A percentile compares a stretch with the other conserved stretches of the same genome.
phyloP scores from a whole-genome alignment of 164 flowering plant species.

The Chimonanthus praecox region DNA sequence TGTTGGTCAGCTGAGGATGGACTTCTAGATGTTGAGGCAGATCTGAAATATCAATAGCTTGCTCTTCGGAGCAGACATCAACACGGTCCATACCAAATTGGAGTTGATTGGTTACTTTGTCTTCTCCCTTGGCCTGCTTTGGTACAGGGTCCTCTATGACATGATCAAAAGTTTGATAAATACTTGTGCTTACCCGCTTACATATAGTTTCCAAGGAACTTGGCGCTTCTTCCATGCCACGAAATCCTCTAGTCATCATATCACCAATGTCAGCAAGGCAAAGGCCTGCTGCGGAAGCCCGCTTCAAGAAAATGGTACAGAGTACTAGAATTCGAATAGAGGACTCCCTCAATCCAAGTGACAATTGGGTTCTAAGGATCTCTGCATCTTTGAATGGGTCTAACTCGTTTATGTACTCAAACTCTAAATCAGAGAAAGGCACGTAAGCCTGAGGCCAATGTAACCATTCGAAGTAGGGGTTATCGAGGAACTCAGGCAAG shows the following conservation, averaged over 20 bases:
- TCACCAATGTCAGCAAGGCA: conserved; percentile 71
- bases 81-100: conserved; percentile 36
- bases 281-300: conserved; percentile 52
- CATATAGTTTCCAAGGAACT: conserved; percentile 61
- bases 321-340: conserved; percentile 57
- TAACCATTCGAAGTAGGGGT: conserved; percentile 94
- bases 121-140: conserved; percentile 6
- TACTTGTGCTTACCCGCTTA: conserved; percentile 34
- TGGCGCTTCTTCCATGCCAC: conserved; percentile 43
- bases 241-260: conserved; percentile 69
- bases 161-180: not conserved
- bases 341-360: conserved; percentile 45
- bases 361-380: conserved; percentile 49
- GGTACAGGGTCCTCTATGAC: not conserved
- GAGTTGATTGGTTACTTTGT: conserved; percentile 14
- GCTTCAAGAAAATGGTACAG: conserved; percentile 70
- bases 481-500: conserved; percentile 77
- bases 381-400: conserved; percentile 72
- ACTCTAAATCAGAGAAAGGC: conserved; percentile 70
- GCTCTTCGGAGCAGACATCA: not conserved
- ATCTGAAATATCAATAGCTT: conserved; percentile 4
- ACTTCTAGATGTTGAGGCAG: conserved; percentile 16
- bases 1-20: conserved; percentile 20
- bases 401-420: conserved; percentile 56
- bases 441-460: conserved; percentile 91